These are phyloP conservation scores for Pyrenochaeta sp. DNA, from an alignment of 2,329 filamentous ascomycete species.

Conservation along the genomic window DNA sequence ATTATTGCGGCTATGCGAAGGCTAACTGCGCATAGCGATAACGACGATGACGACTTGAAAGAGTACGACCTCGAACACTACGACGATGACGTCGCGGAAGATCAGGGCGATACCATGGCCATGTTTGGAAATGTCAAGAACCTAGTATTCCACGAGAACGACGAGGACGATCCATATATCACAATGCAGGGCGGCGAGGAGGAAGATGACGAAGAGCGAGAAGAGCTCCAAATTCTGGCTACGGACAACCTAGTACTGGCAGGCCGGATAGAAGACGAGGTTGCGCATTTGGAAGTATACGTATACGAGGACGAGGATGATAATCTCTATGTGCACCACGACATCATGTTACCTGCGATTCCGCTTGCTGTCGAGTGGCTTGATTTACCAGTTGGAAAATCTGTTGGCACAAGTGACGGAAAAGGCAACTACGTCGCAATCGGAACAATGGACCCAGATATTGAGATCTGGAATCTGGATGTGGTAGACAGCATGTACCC, in stretches of 20 bases:
- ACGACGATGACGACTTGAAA: conserved; percentile 85
- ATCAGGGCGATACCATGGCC: conserved; percentile 77
- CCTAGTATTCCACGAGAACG: conserved; percentile 90
- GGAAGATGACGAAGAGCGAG: conserved; percentile 86
- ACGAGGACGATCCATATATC: conserved; percentile 96
- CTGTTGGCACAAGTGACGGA: conserved; percentile 60
- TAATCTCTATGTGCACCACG: conserved; percentile 98
- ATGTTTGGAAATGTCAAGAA: conserved; percentile 98
- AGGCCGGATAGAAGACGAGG: conserved; percentile 94
- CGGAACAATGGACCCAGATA: conserved; percentile 97
- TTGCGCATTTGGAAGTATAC: conserved; percentile 95
- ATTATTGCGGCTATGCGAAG: background rate
- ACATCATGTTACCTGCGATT: conserved; percentile 98
- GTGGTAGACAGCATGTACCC: conserved; percentile 98
- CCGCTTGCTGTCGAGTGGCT: conserved; percentile 96
- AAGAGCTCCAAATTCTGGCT: conserved; percentile 91
- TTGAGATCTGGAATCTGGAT: conserved; percentile 98
- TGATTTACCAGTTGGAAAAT: conserved; percentile 84
- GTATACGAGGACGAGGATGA: conserved; percentile 95
- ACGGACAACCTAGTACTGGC: conserved; percentile 93
- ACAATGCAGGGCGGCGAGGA: conserved; percentile 75
- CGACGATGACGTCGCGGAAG: conserved; percentile 80
- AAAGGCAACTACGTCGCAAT: conserved; percentile 92
- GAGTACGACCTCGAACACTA: conserved; percentile 98
- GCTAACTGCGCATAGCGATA: conserved; percentile 42